Conservation (phyloP, 2,329 filamentous ascomycete species). For the Pseudonectria buxi region DNA sequence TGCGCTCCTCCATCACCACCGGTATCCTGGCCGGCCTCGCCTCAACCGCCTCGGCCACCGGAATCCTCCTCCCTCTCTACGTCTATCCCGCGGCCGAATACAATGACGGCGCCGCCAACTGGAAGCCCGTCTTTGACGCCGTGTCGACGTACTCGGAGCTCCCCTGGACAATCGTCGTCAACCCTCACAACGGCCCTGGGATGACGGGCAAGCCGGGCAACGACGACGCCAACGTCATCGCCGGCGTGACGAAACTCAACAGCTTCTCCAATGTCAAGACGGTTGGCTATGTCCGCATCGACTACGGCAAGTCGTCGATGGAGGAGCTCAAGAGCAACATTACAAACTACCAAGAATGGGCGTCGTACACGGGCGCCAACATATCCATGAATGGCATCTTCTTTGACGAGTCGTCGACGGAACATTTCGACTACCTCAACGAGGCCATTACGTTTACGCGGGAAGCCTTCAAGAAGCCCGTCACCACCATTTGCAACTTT, state of each 20-base stretch:
- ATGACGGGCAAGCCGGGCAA: slow-evolving; percentile 11
- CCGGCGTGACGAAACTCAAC: slow-evolving; percentile 16
- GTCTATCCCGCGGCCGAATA: slow-evolving; percentile 13
- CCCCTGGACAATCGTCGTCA: slow-evolving; percentile 14
- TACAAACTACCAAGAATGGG: slow-evolving; percentile 13
- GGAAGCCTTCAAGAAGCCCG: slow-evolving; percentile 1
- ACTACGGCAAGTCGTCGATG: slow-evolving; percentile 10
- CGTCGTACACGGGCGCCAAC: slow-evolving; percentile 6
- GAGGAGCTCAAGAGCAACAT: slow-evolving; percentile 16
- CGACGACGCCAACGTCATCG: slow-evolving; percentile 15
- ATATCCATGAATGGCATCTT: slow-evolving; percentile 17
- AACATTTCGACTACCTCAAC: slow-evolving; percentile 12
- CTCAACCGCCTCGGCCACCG: slow-evolving; percentile 6
- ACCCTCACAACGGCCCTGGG: slow-evolving; percentile 17
- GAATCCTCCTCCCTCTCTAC: slow-evolving; percentile 16
- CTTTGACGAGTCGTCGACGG: slow-evolving; percentile 12
- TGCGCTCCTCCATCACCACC: background rate
- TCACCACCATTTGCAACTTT: slow-evolving; percentile 19
- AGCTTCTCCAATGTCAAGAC: slow-evolving; percentile 13
- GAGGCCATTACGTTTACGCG: slow-evolving; percentile 10
- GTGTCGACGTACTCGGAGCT: slow-evolving; percentile 4
- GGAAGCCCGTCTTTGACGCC: slow-evolving; percentile 14
- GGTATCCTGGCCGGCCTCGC: slow-evolving; percentile 1
- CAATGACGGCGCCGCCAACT: slow-evolving; percentile 16
- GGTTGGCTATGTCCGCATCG: slow-evolving; percentile 18